These are phyloP conservation scores for Reticulascus tulasneorum DNA, from an alignment of 2,329 filamentous ascomycete genomes.

Conservation along the genomic window DNA sequence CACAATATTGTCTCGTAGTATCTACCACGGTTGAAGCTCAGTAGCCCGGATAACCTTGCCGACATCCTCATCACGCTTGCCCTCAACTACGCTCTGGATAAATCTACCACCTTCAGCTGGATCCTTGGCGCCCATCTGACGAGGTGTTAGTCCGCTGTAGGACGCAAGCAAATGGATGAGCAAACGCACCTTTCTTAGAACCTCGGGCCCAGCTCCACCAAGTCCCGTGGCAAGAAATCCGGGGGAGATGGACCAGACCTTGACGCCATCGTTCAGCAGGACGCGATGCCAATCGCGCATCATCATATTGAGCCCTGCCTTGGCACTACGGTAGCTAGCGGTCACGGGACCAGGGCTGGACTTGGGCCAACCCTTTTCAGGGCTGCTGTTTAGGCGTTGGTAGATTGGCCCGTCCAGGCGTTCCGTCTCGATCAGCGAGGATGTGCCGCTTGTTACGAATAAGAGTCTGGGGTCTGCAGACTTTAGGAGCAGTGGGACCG, in stretches of 20 bases:
- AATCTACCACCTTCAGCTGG: conserved; percentile 31
- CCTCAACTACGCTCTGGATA: conserved; percentile 35
- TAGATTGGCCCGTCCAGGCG: conserved; percentile 13
- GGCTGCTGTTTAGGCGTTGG: conserved; percentile 14
- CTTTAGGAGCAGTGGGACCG: conserved; percentile 37
- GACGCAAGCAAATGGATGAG: too few species aligned
- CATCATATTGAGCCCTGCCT: conserved; percentile 44
- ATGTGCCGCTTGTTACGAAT: conserved; percentile 41
- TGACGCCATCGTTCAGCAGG: conserved; percentile 37
- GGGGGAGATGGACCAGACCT: conserved; percentile 34
- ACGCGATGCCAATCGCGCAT: conserved; percentile 39
- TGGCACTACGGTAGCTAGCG: conserved; percentile 31
- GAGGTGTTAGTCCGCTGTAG: too few species aligned
- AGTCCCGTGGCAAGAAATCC: conserved; percentile 39
- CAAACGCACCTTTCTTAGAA: too few species aligned
- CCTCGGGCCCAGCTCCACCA: too few species aligned
- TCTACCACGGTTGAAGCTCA: too few species aligned
- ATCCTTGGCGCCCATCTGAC: conserved; percentile 26
- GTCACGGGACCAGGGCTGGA: conserved; percentile 4
- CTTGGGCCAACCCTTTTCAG: conserved; percentile 36
- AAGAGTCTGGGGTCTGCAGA: conserved; percentile 37
- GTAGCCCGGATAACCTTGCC: conserved; percentile 33
- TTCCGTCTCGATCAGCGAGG: conserved; percentile 27
- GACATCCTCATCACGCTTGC: conserved; percentile 33
- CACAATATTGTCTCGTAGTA: too few species aligned